These are phyloP conservation scores for Dryas octopetala DNA, from an alignment of 306 rosid species.

Conservation along the genomic window DNA sequence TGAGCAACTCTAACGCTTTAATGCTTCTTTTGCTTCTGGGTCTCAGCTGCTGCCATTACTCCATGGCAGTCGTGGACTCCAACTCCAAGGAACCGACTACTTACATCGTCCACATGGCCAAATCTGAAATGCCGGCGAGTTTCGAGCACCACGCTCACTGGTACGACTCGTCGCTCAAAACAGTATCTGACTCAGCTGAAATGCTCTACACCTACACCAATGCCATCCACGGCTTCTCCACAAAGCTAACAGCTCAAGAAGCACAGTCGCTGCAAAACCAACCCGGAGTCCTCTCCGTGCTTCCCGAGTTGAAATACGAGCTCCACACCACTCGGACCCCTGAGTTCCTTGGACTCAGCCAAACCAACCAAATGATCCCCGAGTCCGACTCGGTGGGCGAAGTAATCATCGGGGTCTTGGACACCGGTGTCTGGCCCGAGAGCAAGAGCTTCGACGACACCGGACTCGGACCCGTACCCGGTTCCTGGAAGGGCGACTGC, in stretches of 20 bases:
- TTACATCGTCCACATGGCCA: slow-evolving; percentile 68
- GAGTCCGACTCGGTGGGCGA: slow-evolving; percentile 35
- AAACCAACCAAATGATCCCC: slow-evolving; percentile 19
- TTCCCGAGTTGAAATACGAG: slow-evolving; percentile 51
- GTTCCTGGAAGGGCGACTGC: slow-evolving; percentile 69
- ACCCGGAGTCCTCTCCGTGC: slow-evolving; percentile 56
- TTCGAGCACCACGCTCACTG: slow-evolving; percentile 58
- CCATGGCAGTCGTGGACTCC: slow-evolving; percentile 33
- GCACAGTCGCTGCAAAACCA: slow-evolving; percentile 39
- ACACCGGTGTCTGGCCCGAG: slow-evolving; percentile 85
- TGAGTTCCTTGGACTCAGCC: slow-evolving; percentile 65
- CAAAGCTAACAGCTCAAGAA: slow-evolving; percentile 53
- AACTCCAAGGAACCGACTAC: slow-evolving; percentile 32
- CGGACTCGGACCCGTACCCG: slow-evolving; percentile 63
- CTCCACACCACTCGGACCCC: slow-evolving; percentile 85
- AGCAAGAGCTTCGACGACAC: slow-evolving; percentile 80
- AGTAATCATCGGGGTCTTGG: slow-evolving; percentile 58
- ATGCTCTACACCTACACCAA: slow-evolving; percentile 63
- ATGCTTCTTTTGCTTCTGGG: slow-evolving; percentile 27
- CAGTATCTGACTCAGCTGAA: slow-evolving; percentile 55
- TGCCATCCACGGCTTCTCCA: slow-evolving; percentile 72
- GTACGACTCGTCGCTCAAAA: slow-evolving; percentile 63
- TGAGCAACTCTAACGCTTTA: not conserved
- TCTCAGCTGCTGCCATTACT: slow-evolving; percentile 6
- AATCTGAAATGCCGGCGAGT: slow-evolving; percentile 59